Conservation (phyloP, 2,329 filamentous ascomycete genomes). For the Teratosphaeria viscida region DNA sequence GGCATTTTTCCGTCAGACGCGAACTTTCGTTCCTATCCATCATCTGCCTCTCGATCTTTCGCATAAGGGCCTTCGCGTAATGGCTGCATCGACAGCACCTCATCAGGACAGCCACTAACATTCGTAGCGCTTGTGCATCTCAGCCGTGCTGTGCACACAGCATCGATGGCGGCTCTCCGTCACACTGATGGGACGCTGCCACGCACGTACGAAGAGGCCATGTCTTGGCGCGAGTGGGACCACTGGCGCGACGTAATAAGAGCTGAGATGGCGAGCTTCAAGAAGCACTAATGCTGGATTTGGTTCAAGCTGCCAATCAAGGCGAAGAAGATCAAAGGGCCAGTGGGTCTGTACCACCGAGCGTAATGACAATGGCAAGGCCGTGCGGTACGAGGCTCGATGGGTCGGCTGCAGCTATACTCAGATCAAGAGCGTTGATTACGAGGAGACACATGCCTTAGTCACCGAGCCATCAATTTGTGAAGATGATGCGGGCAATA, state of each 20-base stretch:
- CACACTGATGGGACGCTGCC: background rate
- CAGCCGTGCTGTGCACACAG: background rate
- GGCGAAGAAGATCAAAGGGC: background rate
- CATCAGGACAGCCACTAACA: no score
- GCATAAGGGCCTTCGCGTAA: no score
- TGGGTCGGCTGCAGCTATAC: constrained; percentile 15
- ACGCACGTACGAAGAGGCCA: background rate
- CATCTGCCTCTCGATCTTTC: no score
- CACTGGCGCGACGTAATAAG: background rate
- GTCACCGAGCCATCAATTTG: constrained; percentile 10
- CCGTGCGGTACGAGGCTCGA: constrained; percentile 12
- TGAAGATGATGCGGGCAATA: no score
- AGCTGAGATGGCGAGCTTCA: background rate
- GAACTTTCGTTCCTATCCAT: no score
- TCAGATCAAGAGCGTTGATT: constrained; percentile 15
- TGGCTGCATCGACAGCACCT: no score
- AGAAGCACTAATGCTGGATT: background rate
- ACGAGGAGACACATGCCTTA: constrained; percentile 15
- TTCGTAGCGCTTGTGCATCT: no score
- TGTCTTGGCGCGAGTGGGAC: background rate
- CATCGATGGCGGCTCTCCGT: background rate
- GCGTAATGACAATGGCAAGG: background rate
- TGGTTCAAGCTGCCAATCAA: background rate
- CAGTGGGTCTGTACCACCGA: background rate
- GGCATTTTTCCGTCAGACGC: no score